Base-by-base conservation (phyloP, 495 filamentous ascomycete species). In the Hyaloscypha variabilis region DNA sequence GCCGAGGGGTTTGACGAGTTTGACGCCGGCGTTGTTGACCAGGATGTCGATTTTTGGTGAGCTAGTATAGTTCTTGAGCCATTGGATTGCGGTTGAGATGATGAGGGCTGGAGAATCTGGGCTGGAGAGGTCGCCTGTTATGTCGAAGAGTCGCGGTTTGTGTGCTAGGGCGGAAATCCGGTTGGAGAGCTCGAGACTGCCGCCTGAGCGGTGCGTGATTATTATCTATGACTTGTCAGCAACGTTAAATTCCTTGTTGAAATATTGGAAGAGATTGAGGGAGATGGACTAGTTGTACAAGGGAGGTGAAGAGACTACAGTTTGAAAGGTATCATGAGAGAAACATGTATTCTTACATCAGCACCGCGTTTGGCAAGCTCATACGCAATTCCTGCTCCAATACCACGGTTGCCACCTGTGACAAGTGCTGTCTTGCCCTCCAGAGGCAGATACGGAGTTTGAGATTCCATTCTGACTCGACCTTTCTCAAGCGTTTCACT, bases 391-490 rank as follows among this genome's bases (percentile, higher is more conserved):
- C 87, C 81, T 51, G 76, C 80, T 63, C 88, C 89, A 46, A 91
- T 90, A 51, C 88, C 89, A 64, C 84, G 86, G 23, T 83, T 84
- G 57, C 77, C 85, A 60, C 89, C 88, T 30, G 89, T 91, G 66
- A 91, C 80, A 57, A 90, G 68, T 52, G 82, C 80, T 58, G 86
- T 79, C 74, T 88, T 88, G 58, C 81, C 82, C 17, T 74, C 21
- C 53, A 88, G 81, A 53, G 61, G 51, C 25, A 63, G 53, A 24
- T 25, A 6, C 8, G 17, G 26, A 10, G 46, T 34, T n/a, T n/a
- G n/a, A 3, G 49, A 51, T 51, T 19, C 49, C 49, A 51, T 51
- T 51, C n/a, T n/a, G n/a, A n/a, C n/a, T n/a, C n/a, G n/a, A n/a
- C n/a, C n/a, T n/a, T n/a, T n/a, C n/a, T n/a, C n/a, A n/a, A n/a